These are phyloP conservation scores for Solanum virginianum DNA, from an alignment of 257 asterid genomes.

Conservation along the genomic window DNA sequence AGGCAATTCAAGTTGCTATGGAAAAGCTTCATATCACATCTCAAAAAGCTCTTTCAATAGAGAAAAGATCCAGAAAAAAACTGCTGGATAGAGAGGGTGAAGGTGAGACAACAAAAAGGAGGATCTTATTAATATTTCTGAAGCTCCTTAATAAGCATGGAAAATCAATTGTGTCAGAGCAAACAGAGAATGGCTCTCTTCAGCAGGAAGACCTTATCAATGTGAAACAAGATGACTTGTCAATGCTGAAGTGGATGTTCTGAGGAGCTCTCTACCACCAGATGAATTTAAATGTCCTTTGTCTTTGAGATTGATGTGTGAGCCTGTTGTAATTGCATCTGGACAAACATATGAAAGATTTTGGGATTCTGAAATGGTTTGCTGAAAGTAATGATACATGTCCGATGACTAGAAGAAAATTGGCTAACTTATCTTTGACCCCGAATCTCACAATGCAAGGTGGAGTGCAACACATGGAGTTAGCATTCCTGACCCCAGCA, in stretches of 20 bases:
- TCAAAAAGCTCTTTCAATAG: not conserved
- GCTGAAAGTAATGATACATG: constrained; percentile 81
- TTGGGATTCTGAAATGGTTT: constrained; percentile 92
- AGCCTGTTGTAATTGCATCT: constrained; percentile 59
- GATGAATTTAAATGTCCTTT: constrained; percentile 70
- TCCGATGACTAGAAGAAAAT: constrained; percentile 85
- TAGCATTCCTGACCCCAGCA: constrained; percentile 69
- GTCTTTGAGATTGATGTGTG: constrained; percentile 58
- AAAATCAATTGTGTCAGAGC: not conserved
- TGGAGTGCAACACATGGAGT: constrained; percentile 88
- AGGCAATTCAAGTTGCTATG: not conserved
- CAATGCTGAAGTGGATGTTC: not conserved
- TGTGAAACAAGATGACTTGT: not conserved
- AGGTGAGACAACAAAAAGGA: not conserved
- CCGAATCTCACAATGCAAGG: constrained; percentile 81
- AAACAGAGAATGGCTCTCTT: not conserved
- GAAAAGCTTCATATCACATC: not conserved
- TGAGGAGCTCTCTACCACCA: constrained; percentile 35
- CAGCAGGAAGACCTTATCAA: not conserved
- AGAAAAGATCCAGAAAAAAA: not conserved
- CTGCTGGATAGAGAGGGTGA: not conserved
- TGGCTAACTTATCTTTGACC: constrained; percentile 67
- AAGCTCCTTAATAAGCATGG: not conserved
- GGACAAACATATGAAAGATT: constrained; percentile 83
- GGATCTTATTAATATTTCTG: not conserved